Evolutionary conservation across 192 early-diverging fungal species (phyloP).

Genomic region (Backusella australiensis): DNA sequence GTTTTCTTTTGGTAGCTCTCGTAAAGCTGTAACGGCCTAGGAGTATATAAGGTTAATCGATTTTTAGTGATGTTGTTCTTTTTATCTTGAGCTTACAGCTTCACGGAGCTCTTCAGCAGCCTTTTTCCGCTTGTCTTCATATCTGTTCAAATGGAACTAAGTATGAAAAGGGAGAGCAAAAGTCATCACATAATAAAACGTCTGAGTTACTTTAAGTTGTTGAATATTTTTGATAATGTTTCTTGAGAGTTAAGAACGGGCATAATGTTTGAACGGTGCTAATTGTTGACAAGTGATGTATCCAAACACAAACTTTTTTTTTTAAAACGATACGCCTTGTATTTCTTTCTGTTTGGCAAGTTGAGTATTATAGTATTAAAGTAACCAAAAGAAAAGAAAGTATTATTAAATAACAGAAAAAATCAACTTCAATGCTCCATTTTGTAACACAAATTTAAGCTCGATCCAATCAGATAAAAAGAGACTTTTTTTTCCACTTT

Average conservation of each 20-base stretch:
- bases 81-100: conserved; percentile 43
- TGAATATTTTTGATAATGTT: conserved; percentile 34
- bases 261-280: not conserved
- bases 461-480: no score
- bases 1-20: conserved; percentile 70
- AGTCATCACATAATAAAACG: not conserved
- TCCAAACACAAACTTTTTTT: no score
- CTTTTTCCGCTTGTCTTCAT: conserved; percentile 54
- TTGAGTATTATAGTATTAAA: no score
- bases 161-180: not conserved
- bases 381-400: no score
- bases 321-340: no score
- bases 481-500: no score
- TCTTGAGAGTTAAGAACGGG: conserved; percentile 31
- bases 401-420: no score
- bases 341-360: no score
- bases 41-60: not conserved
- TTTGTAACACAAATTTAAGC: no score
- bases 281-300: not conserved
- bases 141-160: conserved; percentile 35
- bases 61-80: not conserved
- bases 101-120: conserved; percentile 65
- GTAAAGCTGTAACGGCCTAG: conserved; percentile 23
- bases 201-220: conserved; percentile 34
- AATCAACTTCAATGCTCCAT: no score